These are phyloP conservation scores for Plectosphaerella cucumerina DNA, from an alignment of 2,329 filamentous ascomycete genomes.

Conservation along the genomic window DNA sequence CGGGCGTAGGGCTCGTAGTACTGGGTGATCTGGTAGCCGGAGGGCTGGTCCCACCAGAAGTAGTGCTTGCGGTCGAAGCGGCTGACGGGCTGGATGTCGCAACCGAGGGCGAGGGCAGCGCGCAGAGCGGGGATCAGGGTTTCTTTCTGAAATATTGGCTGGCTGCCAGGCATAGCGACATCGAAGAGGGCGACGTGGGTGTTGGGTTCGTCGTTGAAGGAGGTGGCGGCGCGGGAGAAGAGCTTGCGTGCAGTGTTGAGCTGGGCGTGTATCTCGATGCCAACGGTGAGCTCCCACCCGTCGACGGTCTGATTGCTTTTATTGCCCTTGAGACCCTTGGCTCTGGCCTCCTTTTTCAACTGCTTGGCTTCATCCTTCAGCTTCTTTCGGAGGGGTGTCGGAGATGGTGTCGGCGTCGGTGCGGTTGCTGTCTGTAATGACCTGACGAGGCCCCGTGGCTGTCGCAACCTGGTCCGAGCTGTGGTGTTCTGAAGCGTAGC, in stretches of 20 bases:
- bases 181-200: slow-evolving; percentile 88
- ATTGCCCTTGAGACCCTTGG: slow-evolving; percentile 39
- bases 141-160: slow-evolving; percentile 79
- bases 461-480: no score
- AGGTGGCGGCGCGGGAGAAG: slow-evolving; percentile 71
- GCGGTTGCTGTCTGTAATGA: slow-evolving; percentile 10
- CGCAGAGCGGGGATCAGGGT: slow-evolving; percentile 86
- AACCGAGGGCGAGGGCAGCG: slow-evolving; percentile 80
- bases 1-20: slow-evolving; percentile 74
- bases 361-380: slow-evolving; percentile 68
- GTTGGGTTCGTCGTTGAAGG: slow-evolving; percentile 69
- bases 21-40: slow-evolving; percentile 96
- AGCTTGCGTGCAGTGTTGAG: slow-evolving; percentile 86
- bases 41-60: slow-evolving; percentile 97
- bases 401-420: neutral
- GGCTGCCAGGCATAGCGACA: slow-evolving; percentile 80
- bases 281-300: slow-evolving; percentile 90
- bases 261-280: slow-evolving; percentile 96
- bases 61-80: slow-evolving; percentile 97
- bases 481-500: no score
- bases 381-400: slow-evolving; percentile 62
- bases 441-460: neutral
- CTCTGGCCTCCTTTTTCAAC: slow-evolving; percentile 59
- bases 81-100: slow-evolving; percentile 71
- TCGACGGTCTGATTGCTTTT: slow-evolving; percentile 49